phyloP scores from a whole-genome alignment of 345 rosid species.

The Citrus reticulata region DNA sequence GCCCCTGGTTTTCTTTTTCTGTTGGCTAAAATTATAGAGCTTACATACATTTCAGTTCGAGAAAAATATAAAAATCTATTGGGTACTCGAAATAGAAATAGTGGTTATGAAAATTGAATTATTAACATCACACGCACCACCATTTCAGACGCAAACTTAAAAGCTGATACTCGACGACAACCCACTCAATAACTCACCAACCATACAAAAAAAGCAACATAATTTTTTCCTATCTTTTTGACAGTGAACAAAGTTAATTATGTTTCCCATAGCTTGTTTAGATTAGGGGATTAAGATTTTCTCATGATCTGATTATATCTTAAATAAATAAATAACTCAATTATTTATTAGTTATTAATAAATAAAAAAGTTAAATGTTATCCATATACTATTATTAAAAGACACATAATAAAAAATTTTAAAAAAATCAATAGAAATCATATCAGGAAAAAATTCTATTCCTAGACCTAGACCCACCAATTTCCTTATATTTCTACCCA shows the following conservation, averaged over 20 bases:
- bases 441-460: rapidly evolving
- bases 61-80: neutral
- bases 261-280: neutral
- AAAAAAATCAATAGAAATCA: rapidly evolving
- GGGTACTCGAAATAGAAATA: neutral
- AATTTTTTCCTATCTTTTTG: neutral
- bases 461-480: neutral
- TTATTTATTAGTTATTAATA: too few relatives aligned
- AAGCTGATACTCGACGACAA: neutral
- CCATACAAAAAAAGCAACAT: too few relatives aligned
- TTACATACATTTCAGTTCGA: neutral
- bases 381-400: rapidly evolving
- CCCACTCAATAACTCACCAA: neutral
- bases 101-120: neutral
- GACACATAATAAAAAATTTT: rapidly evolving
- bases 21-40: neutral
- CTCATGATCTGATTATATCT: rapidly evolving
- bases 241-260: neutral
- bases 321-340: too few relatives aligned
- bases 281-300: neutral
- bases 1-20: conserved; percentile 8
- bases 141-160: neutral
- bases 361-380: too few relatives aligned
- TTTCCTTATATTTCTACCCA: neutral
- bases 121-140: neutral